Percentiles rank a stretch among this genome's conserved stretches.
phyloP scores from a whole-genome alignment of 305 asterid species.

The Rubia peregrina region DNA sequence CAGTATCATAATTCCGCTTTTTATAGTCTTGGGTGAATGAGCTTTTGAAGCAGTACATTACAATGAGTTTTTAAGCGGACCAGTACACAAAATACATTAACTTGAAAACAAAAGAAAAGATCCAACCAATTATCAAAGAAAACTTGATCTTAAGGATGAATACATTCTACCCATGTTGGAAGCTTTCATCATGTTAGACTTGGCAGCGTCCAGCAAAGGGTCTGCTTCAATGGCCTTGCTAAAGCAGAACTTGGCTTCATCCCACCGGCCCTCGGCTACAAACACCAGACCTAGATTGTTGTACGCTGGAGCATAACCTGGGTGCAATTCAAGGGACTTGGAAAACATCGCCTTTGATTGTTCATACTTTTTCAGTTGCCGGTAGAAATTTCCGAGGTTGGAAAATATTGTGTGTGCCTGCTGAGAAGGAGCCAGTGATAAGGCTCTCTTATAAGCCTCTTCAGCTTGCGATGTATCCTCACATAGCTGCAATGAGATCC shows the following conservation, averaged over 20 bases:
- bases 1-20: no score
- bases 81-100: neutral
- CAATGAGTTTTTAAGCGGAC: no score
- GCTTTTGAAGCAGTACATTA: neutral
- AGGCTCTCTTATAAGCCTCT: conserved; percentile 69
- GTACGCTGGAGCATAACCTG: conserved; percentile 95
- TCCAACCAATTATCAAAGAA: neutral
- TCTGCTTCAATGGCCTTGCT: conserved; percentile 70
- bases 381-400: conserved; percentile 80
- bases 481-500: conserved; percentile 82
- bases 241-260: conserved; percentile 76
- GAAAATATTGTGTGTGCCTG: conserved; percentile 69
- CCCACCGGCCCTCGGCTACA: conserved; percentile 78
- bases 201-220: conserved; percentile 84
- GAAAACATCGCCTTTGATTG: conserved; percentile 83
- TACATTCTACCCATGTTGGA: conserved; percentile 37
- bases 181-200: conserved; percentile 69
- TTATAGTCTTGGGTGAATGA: neutral
- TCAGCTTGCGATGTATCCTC: conserved; percentile 68
- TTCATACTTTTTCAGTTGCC: conserved; percentile 61
- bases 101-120: neutral
- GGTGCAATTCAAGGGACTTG: conserved; percentile 81
- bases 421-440: conserved; percentile 55
- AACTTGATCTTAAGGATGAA: conserved; percentile 9
- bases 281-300: conserved; percentile 94